phyloP scores from a whole-genome alignment of 1,284 basidiomycete species.

The Microbotryum saponariae region DNA sequence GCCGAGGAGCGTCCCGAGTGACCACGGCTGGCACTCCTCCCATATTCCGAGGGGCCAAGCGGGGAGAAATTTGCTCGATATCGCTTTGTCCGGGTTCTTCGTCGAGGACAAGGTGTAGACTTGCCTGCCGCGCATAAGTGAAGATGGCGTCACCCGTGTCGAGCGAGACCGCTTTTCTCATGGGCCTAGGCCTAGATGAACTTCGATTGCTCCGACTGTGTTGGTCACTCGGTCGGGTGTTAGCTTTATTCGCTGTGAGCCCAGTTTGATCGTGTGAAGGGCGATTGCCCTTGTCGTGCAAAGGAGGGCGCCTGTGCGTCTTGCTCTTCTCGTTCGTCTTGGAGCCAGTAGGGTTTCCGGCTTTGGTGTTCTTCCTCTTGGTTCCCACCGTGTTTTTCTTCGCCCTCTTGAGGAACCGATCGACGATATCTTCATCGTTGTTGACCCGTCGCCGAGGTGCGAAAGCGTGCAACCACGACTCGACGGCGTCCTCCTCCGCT shows the following conservation, averaged over 20 bases:
- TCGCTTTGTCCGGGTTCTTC: neutral
- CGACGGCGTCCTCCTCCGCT: conserved; percentile 28
- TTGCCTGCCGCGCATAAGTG: conserved; percentile 4
- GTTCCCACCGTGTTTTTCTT: conserved; percentile 1
- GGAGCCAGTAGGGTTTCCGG: neutral
- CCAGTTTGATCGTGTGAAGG: neutral
- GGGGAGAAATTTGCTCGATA: neutral
- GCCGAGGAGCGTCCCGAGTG: too few species aligned
- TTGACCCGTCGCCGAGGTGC: conserved; percentile 8
- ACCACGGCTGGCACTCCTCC: neutral
- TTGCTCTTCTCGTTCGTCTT: neutral
- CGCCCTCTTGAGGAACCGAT: conserved; percentile 28
- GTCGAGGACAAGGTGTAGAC: neutral
- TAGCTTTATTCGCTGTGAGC: neutral
- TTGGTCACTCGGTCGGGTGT: neutral
- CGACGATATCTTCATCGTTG: conserved; percentile 29
- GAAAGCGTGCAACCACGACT: conserved; percentile 22
- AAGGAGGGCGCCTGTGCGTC: too few species aligned
- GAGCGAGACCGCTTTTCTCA: conserved; percentile 9
- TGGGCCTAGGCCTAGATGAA: neutral
- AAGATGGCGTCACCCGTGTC: conserved; percentile 25
- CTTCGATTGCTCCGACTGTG: neutral
- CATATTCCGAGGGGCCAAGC: neutral
- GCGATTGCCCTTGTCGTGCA: too few species aligned
- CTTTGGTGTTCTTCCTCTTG: neutral